A percentile compares a stretch with the other conserved stretches of the same genome.
Conservation (phyloP, 176 grass and related monocot species). For the Chrysopogon serrulatus region DNA sequence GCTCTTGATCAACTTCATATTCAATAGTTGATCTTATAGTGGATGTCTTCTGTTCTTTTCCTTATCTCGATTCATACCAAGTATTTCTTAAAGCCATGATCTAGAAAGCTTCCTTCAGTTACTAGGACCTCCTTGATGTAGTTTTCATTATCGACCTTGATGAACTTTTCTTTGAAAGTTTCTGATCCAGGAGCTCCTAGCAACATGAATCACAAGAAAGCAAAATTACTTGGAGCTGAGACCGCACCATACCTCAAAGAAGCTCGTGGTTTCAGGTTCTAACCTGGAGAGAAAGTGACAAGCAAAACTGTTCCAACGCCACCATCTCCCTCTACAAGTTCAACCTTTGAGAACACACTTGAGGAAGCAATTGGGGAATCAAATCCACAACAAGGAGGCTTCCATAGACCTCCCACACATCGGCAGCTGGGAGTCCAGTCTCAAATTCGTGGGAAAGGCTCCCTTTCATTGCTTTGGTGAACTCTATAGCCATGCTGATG, state of each 20-base stretch:
- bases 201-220: neutral
- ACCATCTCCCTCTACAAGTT: constrained; percentile 36
- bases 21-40: constrained; percentile 36
- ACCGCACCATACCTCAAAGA: neutral
- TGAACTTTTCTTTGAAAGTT: constrained; percentile 9
- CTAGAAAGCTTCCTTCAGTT: constrained; percentile 20
- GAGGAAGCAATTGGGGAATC: constrained; percentile 28
- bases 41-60: neutral
- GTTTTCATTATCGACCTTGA: constrained; percentile 37
- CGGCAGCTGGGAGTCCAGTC: constrained; percentile 16
- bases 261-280: neutral
- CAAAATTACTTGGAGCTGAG: neutral
- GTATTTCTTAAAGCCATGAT: constrained; percentile 30
- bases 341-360: constrained; percentile 18
- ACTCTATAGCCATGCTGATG: neutral
- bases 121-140: constrained; percentile 23
- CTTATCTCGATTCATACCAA: constrained; percentile 18
- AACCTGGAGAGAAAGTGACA: constrained; percentile 30
- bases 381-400: neutral
- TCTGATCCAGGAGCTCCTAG: constrained; percentile 1
- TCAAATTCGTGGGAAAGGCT: constrained; percentile 27
- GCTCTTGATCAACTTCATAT: constrained; percentile 13
- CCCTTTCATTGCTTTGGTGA: constrained; percentile 18
- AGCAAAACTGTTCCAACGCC: constrained; percentile 22
- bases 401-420: constrained; percentile 36